Percentiles rank a stretch among this genome's conserved stretches.
Conservation (phyloP, 192 early-diverging fungal species). For the Gonapodya sp. region DNA sequence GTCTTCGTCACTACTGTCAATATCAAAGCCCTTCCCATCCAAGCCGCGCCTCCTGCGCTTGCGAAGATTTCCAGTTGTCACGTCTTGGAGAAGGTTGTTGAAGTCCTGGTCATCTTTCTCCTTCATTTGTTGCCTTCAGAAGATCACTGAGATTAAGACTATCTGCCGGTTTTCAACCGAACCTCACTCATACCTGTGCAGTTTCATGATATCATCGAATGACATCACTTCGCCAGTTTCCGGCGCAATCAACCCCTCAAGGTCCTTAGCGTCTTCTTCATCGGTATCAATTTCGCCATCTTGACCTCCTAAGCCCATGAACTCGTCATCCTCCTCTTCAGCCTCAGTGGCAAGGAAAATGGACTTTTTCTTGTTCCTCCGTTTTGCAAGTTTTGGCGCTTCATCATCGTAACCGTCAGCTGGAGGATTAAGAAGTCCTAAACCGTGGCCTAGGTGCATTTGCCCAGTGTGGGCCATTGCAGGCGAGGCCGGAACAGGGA, state of each 20-base stretch:
- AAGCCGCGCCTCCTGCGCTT: neutral
- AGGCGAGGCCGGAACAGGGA: neutral
- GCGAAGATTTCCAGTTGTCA: slow-evolving; percentile 1
- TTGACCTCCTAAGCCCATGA: slow-evolving; percentile 17
- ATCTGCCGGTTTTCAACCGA: too few species aligned
- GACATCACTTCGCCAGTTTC: neutral
- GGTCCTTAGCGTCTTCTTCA: slow-evolving; percentile 8
- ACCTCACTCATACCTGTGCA: neutral
- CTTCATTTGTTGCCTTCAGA: neutral
- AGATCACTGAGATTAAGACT: too few species aligned
- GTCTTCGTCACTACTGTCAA: neutral
- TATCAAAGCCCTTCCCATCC: neutral
- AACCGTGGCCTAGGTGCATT: neutral
- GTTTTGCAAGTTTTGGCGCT: neutral
- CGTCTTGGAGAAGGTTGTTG: slow-evolving; percentile 8
- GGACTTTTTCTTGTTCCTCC: slow-evolving; percentile 13
- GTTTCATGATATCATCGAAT: neutral
- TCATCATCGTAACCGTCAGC: neutral
- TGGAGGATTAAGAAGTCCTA: neutral
- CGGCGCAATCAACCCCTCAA: neutral
- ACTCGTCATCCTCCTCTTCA: slow-evolving; percentile 23
- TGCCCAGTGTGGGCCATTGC: too few species aligned
- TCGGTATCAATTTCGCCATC: slow-evolving; percentile 3
- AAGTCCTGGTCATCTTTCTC: neutral
- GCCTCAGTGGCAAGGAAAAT: slow-evolving; percentile 19